These are phyloP conservation scores for Polygonum maritimum DNA, from an alignment of 148 eudicot genomes.

Conservation along the genomic window DNA sequence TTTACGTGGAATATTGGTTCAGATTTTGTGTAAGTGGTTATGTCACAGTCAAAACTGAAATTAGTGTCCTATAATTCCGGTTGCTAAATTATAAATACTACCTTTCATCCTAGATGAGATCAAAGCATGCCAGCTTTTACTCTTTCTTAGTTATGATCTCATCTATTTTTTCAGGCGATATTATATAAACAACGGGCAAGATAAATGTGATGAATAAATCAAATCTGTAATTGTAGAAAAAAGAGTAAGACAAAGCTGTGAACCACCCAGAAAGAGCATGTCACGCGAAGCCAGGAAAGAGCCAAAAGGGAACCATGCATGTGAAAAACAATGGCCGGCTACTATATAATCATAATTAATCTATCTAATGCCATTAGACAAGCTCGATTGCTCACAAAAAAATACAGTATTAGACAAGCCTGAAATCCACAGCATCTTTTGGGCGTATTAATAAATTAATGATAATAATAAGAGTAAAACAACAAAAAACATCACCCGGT, in stretches of 20 bases:
- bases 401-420: neutral
- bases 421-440: neutral
- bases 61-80: neutral
- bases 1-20: neutral
- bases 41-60: neutral
- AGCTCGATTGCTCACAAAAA: neutral
- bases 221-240: neutral
- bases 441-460: neutral
- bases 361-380: neutral
- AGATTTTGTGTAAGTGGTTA: neutral
- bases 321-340: neutral
- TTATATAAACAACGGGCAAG: neutral
- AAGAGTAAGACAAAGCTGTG: neutral
- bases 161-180: neutral
- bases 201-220: neutral
- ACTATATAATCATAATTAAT: neutral
- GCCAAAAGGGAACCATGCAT: neutral
- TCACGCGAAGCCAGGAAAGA: neutral
- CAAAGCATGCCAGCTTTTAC: neutral
- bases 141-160: neutral
- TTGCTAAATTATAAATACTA: neutral
- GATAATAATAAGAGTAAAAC: neutral
- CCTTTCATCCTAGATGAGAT: neutral
- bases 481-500: neutral
- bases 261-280: neutral